These are phyloP conservation scores for Cerrena zonata DNA, from an alignment of 1,284 basidiomycete genomes.

Conservation along the genomic window DNA sequence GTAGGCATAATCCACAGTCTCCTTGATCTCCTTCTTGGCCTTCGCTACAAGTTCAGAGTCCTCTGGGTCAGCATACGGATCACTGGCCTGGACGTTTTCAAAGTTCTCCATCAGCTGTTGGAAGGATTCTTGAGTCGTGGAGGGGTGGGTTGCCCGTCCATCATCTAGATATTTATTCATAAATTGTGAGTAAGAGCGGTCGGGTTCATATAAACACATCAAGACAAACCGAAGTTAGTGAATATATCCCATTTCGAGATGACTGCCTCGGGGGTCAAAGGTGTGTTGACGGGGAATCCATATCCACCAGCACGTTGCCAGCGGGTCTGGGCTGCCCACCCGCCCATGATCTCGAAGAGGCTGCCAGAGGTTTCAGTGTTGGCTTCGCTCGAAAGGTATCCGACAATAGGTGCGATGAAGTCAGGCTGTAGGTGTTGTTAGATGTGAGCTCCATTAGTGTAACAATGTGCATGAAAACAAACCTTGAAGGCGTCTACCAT, in stretches of 20 bases:
- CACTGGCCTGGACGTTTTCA: slow-evolving; percentile 47
- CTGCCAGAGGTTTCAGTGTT: slow-evolving; percentile 73
- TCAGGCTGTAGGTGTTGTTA: slow-evolving; percentile 58
- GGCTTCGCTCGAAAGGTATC: slow-evolving; percentile 82
- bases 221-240: slow-evolving; percentile 70
- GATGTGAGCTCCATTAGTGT: not conserved
- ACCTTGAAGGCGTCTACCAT: slow-evolving; percentile 93
- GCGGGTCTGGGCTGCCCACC: slow-evolving; percentile 87
- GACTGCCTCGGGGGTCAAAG: slow-evolving; percentile 75
- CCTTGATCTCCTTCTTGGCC: slow-evolving; percentile 65
- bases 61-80: slow-evolving; percentile 70
- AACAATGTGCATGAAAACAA: slow-evolving; percentile 1
- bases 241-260: slow-evolving; percentile 75
- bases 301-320: slow-evolving; percentile 90
- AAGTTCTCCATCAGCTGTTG: slow-evolving; percentile 81
- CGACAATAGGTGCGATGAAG: slow-evolving; percentile 87
- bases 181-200: slow-evolving; percentile 1
- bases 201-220: not conserved
- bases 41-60: slow-evolving; percentile 81
- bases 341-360: slow-evolving; percentile 87
- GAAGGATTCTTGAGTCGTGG: slow-evolving; percentile 66
- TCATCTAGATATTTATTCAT: slow-evolving; percentile 43
- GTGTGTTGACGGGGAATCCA: slow-evolving; percentile 77
- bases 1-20: slow-evolving; percentile 66
- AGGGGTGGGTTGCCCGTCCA: slow-evolving; percentile 73